Evolutionary conservation across 805 yeast species (phyloP).

Genomic region (Cyberlindnera veronae): DNA sequence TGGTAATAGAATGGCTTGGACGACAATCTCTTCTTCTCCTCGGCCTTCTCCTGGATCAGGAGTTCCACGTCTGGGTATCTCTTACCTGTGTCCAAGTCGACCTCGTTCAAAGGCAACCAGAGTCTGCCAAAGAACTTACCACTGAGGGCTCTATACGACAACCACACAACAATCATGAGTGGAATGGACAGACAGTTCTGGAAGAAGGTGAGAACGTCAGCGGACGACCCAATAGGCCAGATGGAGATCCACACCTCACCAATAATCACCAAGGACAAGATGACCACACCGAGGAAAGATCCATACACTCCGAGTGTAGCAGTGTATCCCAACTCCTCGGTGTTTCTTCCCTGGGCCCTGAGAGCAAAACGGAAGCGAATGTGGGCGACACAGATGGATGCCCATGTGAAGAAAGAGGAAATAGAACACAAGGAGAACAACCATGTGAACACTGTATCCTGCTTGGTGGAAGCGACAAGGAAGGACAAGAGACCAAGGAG

Average conservation of each 20-base stretch:
- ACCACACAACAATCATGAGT: constrained; percentile 34
- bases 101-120: constrained; percentile 40
- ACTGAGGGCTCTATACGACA: constrained; percentile 26
- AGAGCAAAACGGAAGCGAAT: constrained; percentile 63
- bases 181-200: constrained; percentile 39
- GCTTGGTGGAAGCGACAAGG: constrained; percentile 48
- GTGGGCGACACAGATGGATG: constrained; percentile 55
- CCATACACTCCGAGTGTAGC: constrained; percentile 70
- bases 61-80: constrained; percentile 58
- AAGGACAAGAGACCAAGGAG: constrained; percentile 57
- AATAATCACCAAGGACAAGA: constrained; percentile 57
- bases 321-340: constrained; percentile 62
- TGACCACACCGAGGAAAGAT: constrained; percentile 53
- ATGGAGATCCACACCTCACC: constrained; percentile 84
- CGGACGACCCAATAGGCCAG: constrained; percentile 50
- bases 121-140: constrained; percentile 39
- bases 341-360: constrained; percentile 58
- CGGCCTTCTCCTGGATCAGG: constrained; percentile 51
- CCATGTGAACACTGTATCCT: constrained; percentile 61
- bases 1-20: constrained; percentile 45
- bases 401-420: constrained; percentile 63
- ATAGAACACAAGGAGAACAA: constrained; percentile 58
- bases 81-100: constrained; percentile 65
- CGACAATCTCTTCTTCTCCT: constrained; percentile 46
- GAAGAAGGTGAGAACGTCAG: constrained; percentile 35